These are phyloP conservation scores for Paragyromitra xinjiangensis DNA, from an alignment of 495 filamentous ascomycete species.

Conservation along the genomic window DNA sequence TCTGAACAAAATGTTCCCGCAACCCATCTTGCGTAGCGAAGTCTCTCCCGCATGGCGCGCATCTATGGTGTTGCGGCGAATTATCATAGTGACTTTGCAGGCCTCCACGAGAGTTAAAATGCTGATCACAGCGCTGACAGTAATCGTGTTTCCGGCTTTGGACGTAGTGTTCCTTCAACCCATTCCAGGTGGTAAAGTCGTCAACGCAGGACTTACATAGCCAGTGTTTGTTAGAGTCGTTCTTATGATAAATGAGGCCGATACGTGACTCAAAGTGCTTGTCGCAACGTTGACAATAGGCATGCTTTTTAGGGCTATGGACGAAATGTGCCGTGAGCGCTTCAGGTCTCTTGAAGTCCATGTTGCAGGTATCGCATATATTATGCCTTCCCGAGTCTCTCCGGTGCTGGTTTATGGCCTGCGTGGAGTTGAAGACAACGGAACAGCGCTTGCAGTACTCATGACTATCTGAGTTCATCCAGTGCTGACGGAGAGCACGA, in stretches of 20 bases:
- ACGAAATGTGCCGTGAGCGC: slow-evolving; percentile 39
- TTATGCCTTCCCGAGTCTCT: slow-evolving; percentile 22
- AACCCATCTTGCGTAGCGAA: slow-evolving; percentile 28
- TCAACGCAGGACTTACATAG: slow-evolving; percentile 32
- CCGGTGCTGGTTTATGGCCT: slow-evolving; percentile 29
- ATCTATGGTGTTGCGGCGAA: slow-evolving; percentile 31
- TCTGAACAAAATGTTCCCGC: slow-evolving; percentile 43
- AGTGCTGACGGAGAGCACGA: slow-evolving; percentile 39
- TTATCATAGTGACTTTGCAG: slow-evolving; percentile 27
- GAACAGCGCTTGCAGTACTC: slow-evolving; percentile 38
- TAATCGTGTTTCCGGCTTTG: slow-evolving; percentile 30
- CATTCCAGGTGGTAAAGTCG: slow-evolving; percentile 41
- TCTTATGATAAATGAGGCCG: slow-evolving; percentile 40
- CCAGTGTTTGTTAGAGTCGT: slow-evolving; percentile 42
- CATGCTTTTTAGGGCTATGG: slow-evolving; percentile 28
- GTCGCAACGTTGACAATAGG: slow-evolving; percentile 47
- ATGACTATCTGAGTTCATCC: slow-evolving; percentile 30
- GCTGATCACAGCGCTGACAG: slow-evolving; percentile 44
- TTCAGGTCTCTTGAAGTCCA: slow-evolving; percentile 36
- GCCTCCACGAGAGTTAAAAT: slow-evolving; percentile 21
- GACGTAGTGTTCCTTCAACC: slow-evolving; percentile 38
- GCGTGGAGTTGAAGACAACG: slow-evolving; percentile 29
- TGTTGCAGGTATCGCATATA: slow-evolving; percentile 38
- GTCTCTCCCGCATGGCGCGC: slow-evolving; percentile 30
- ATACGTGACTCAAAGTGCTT: slow-evolving; percentile 31